phyloP scores from a whole-genome alignment of 345 rosid species.

The Sonneratia alba region DNA sequence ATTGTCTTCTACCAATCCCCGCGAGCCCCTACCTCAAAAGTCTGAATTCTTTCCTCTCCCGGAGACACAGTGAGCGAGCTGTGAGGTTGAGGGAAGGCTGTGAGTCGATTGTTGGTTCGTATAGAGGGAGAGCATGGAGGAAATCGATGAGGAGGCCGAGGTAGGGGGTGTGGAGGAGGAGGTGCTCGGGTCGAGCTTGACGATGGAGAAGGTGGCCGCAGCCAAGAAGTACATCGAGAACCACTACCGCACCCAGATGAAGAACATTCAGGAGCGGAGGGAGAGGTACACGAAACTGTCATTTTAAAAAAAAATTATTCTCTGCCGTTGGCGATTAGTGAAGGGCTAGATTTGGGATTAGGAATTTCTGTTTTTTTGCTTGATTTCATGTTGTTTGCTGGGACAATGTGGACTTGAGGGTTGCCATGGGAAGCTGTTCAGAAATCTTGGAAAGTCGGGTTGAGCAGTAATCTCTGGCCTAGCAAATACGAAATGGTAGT shows the following conservation, averaged over 20 bases:
- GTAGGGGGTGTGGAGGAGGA: slow-evolving; percentile 44
- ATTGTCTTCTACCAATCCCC: neutral
- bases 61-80: neutral
- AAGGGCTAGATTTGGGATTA: slow-evolving; percentile 1
- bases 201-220: slow-evolving; percentile 98
- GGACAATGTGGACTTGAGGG: neutral
- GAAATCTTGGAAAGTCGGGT: neutral
- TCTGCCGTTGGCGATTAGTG: neutral
- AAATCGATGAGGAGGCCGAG: slow-evolving; percentile 14
- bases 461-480: neutral
- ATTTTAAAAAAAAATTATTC: too few species aligned
- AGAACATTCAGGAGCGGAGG: slow-evolving; percentile 81
- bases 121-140: slow-evolving; percentile 18
- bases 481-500: neutral
- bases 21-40: neutral
- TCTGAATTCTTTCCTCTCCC: neutral
- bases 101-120: neutral
- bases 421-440: neutral
- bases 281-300: slow-evolving; percentile 43
- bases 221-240: slow-evolving; percentile 96
- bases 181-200: slow-evolving; percentile 77
- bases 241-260: slow-evolving; percentile 86
- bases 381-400: slow-evolving; percentile 8
- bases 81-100: neutral
- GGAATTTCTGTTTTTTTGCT: neutral